Conservation (phyloP, 2,329 filamentous ascomycete genomes). For the Epichloe aotearoae region DNA sequence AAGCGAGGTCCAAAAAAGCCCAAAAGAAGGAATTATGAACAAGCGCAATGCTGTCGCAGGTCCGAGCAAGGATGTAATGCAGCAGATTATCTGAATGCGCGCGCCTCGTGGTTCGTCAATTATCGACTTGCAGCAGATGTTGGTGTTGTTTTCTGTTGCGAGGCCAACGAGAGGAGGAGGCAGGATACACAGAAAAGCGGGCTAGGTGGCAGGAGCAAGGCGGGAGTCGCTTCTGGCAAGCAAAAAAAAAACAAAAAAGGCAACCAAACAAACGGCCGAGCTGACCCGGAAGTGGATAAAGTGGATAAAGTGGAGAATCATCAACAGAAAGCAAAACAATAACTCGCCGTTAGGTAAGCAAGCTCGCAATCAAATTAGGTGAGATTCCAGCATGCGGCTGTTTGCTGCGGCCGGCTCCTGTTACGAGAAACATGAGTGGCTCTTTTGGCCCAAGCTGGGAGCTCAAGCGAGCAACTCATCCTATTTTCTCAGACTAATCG, state of each 20-base stretch:
- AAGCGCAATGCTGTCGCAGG: slow-evolving; percentile 7
- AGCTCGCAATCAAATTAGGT: slow-evolving; percentile 11
- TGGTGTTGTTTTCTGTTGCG: slow-evolving; percentile 31
- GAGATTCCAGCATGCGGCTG: slow-evolving; percentile 11
- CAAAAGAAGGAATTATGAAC: slow-evolving; percentile 3
- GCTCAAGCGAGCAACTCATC: neutral
- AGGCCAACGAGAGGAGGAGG: slow-evolving; percentile 27
- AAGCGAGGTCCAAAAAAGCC: slow-evolving; percentile 5
- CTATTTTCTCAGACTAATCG: neutral
- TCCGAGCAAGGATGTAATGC: slow-evolving; percentile 2
- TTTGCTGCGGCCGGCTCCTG: neutral
- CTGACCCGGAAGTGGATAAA: neutral
- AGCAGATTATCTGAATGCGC: slow-evolving; percentile 9
- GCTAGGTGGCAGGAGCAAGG: slow-evolving; percentile 5
- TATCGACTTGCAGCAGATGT: slow-evolving; percentile 20
- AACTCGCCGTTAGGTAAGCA: slow-evolving; percentile 14
- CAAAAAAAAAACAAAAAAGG: slow-evolving; percentile 3
- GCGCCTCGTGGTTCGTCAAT: slow-evolving; percentile 16
- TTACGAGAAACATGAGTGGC: slow-evolving; percentile 2
- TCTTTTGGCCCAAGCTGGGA: neutral
- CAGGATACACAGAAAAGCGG: slow-evolving; percentile 14
- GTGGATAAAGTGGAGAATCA: neutral
- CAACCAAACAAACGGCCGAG: slow-evolving; percentile 1
- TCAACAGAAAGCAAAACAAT: slow-evolving; percentile 6
- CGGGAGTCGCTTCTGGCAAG: neutral